Base-by-base conservation (phyloP, 106 monocot species). In the Acorus gramineus region DNA sequence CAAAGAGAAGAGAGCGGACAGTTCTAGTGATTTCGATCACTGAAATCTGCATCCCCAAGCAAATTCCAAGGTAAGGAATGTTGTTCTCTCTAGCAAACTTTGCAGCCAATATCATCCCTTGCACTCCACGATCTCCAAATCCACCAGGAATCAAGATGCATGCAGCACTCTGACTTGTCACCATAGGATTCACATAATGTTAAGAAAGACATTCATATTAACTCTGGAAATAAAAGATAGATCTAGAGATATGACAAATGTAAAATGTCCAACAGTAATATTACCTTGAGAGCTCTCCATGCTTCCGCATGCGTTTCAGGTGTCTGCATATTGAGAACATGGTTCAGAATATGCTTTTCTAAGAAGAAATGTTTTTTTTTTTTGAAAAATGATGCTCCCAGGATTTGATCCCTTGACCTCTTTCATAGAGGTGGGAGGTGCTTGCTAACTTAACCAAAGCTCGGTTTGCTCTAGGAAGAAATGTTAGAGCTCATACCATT, bases 31-130 rank as follows among this genome's bases (percentile, higher is more conserved):
- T 78, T 59, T 86, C 90, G 44, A 90, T 90, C 64, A 90, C 89
- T 52, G 85, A 90, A 61, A 90, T 85, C 68, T 90, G 89, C 89
- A 90, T 90, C 55, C 89, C 89, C 71, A 90, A 74, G 72, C 89
- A 90, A 78, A 88, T 84, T 42, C 83, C 87, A 70, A 90, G 82
- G 78, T 82, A 90, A 8, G 89, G 89, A 60, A 90, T 60, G 44
- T 72, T 79, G 42, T 90, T 85, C 53, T 90, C 89, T 78, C 89
- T 79, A 50, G 89, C 89, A 75, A 75, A 85, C 68, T 90, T 85
- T 5, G 85, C 85, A 64, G 89, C 85, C 69, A 85, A 73, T 69
- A 90, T 90, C 89, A 90, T 90, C 76, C 89, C 89, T 59, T 69
- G 67, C 3, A 90, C 82, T 62, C 89, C 89, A 68, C 89, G 85